Conservation (phyloP, 768 basidiomycete genomes). For the Suillus bovinus region DNA sequence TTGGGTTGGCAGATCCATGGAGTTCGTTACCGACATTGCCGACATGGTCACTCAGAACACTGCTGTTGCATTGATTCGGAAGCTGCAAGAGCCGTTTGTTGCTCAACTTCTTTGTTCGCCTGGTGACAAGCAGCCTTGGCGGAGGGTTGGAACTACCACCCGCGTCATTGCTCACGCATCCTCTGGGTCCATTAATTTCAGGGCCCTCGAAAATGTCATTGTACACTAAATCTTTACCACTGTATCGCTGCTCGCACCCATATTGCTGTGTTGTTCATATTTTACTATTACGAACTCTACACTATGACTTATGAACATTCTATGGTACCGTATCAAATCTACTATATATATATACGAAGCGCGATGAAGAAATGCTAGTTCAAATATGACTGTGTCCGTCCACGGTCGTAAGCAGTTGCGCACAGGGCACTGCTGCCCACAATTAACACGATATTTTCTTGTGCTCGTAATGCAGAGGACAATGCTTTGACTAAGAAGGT, state of each 20-base stretch:
- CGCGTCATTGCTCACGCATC: slow-evolving; percentile 3
- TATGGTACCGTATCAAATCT: background rate
- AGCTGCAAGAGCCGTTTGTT: slow-evolving; percentile 9
- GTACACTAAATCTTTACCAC: background rate
- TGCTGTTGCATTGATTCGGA: slow-evolving; percentile 3
- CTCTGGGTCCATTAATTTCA: slow-evolving; percentile 3
- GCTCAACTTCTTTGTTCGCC: slow-evolving; percentile 5
- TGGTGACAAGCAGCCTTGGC: background rate
- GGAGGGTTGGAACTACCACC: background rate
- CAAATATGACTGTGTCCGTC: no score
- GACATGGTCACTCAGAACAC: background rate
- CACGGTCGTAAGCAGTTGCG: no score
- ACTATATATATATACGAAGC: background rate
- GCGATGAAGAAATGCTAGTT: background rate
- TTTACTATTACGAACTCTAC: background rate
- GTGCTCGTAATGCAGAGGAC: no score
- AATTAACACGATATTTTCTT: no score
- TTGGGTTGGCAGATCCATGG: slow-evolving; percentile 4
- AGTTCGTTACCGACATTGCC: background rate
- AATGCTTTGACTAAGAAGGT: no score
- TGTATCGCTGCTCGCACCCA: background rate
- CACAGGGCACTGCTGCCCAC: slow-evolving; percentile 7
- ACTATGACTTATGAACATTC: background rate
- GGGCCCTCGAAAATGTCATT: background rate
- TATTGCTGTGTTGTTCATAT: background rate